These are phyloP conservation scores for Rhinocladiella similis DNA, from an alignment of 2,329 filamentous ascomycete genomes.

Conservation along the genomic window DNA sequence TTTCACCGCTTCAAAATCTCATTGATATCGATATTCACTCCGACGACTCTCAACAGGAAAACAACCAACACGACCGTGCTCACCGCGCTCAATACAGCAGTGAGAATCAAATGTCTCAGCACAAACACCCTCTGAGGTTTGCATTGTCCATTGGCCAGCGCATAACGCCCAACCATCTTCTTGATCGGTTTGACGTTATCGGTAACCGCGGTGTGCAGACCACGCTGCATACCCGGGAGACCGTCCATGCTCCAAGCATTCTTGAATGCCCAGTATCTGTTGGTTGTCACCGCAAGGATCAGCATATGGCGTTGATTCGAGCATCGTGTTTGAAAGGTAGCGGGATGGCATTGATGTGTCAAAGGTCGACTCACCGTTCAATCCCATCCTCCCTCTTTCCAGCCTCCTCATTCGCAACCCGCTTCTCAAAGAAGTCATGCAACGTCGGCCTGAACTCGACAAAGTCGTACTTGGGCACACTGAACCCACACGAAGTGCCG, in stretches of 20 bases:
- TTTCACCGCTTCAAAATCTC: not conserved
- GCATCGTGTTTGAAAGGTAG: no score
- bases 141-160: conserved; percentile 6
- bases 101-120: conserved; percentile 20
- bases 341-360: no score
- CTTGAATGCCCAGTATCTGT: conserved; percentile 56
- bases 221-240: conserved; percentile 53
- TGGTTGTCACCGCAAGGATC: not conserved
- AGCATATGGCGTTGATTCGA: not conserved
- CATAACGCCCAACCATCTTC: conserved; percentile 29
- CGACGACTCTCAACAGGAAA: not conserved
- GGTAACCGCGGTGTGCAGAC: conserved; percentile 16
- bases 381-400: conserved; percentile 50
- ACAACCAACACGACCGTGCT: conserved; percentile 2
- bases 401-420: conserved; percentile 38
- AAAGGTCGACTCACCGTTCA: conserved; percentile 7
- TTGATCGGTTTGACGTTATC: conserved; percentile 28
- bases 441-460: conserved; percentile 25
- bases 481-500: conserved; percentile 67
- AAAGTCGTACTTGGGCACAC: conserved; percentile 43
- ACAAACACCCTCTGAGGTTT: conserved; percentile 1
- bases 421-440: conserved; percentile 28
- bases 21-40: not conserved
- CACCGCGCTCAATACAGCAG: conserved; percentile 17
- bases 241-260: conserved; percentile 61